These are phyloP conservation scores for Colletotrichum tropicicola DNA, from an alignment of 2,329 filamentous ascomycete genomes.

Conservation along the genomic window DNA sequence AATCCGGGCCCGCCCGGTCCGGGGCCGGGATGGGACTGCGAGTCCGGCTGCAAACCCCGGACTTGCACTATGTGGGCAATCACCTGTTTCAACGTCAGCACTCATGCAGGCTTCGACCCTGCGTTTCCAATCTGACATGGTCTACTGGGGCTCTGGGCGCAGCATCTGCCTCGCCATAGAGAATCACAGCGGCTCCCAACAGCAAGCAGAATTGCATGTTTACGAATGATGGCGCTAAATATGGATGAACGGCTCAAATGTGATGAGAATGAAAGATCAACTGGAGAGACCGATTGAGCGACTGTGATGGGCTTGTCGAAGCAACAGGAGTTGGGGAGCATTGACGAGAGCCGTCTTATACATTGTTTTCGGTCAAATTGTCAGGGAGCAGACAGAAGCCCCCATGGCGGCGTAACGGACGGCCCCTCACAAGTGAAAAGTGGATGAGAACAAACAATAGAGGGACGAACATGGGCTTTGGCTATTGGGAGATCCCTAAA, in stretches of 20 bases:
- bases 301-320: too few relatives aligned
- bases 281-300: too few relatives aligned
- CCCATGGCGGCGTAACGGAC: too few relatives aligned
- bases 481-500: background rate
- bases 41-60: background rate
- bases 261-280: too few relatives aligned
- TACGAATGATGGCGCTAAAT: background rate
- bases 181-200: background rate
- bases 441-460: too few relatives aligned
- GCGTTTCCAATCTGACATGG: background rate
- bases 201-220: slow-evolving; percentile 8
- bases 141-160: background rate
- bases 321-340: too few relatives aligned
- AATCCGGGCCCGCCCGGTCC: background rate
- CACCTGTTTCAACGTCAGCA: slow-evolving; percentile 5
- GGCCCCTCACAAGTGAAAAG: too few relatives aligned
- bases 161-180: background rate
- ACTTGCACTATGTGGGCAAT: background rate
- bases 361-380: too few relatives aligned
- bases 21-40: background rate
- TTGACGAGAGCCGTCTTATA: too few relatives aligned
- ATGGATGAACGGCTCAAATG: too few relatives aligned
- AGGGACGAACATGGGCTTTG: too few relatives aligned
- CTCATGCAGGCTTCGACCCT: background rate
- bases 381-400: too few relatives aligned